These are phyloP conservation scores for Dendrobium officinale DNA, from an alignment of 106 monocot genomes.

Conservation along the genomic window DNA sequence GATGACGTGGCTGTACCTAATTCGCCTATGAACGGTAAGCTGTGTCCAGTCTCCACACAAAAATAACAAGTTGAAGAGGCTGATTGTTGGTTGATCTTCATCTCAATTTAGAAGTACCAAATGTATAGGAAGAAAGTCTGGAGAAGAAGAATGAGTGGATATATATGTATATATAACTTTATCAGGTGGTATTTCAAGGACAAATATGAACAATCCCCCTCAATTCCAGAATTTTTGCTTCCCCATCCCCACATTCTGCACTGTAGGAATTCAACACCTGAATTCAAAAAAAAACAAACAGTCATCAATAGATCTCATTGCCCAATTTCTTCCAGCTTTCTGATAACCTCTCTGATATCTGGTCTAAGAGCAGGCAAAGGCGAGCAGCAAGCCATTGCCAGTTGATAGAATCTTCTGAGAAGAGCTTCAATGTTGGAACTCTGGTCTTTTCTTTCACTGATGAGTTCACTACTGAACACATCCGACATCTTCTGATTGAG, in stretches of 20 bases:
- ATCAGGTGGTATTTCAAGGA: no score
- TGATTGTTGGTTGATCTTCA: no score
- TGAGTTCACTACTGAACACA: conserved; percentile 37
- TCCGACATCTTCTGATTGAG: conserved; percentile 66
- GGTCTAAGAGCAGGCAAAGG: conserved; percentile 76
- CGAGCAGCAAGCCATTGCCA: conserved; percentile 83
- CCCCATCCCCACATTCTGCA: neutral
- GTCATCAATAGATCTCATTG: neutral
- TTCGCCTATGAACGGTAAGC: no score
- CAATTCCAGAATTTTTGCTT: neutral
- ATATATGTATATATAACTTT: no score
- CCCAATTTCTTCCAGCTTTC: conserved; percentile 50
- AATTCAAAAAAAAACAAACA: neutral
- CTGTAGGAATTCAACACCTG: neutral
- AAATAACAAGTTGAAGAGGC: no score
- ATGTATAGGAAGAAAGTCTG: no score
- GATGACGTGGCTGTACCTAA: no score
- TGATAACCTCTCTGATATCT: conserved; percentile 43
- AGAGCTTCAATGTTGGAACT: conserved; percentile 29
- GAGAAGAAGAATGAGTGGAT: no score
- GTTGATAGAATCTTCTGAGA: conserved; percentile 50
- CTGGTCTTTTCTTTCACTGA: conserved; percentile 17
- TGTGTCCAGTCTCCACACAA: no score
- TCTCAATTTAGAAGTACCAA: no score
- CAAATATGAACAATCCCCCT: neutral